Evolutionary conservation across 371 early-diverging fungal genomes (phyloP).

Genomic region (Apophysomyces variabilis): DNA sequence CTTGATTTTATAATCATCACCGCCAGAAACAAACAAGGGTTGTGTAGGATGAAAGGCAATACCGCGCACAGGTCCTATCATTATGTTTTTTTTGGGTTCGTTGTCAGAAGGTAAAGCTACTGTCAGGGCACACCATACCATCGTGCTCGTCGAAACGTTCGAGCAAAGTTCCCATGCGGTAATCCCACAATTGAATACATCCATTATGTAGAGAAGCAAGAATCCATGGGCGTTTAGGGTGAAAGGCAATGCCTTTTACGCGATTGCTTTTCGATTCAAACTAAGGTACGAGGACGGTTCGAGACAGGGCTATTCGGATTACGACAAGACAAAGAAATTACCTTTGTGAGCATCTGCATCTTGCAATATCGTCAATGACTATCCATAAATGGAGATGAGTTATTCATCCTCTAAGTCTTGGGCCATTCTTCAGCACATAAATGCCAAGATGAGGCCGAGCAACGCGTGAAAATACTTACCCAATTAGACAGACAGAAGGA

Average conservation of each 20-base stretch:
- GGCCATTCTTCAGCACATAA: not conserved
- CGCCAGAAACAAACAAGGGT: conserved; percentile 98
- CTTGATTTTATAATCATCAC: conserved; percentile 99
- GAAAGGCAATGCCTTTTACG: conserved; percentile 98
- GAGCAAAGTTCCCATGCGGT: conserved; percentile 96
- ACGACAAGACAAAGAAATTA: conserved; percentile 27
- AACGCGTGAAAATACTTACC: conserved; percentile 9
- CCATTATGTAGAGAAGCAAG: conserved; percentile 98
- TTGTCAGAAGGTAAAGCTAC: not conserved
- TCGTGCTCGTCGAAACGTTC: conserved; percentile 99
- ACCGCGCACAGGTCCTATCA: conserved; percentile 95
- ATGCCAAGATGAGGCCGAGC: not conserved
- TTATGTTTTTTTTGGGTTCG: not conserved
- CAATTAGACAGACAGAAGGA: not conserved
- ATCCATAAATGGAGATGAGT: not conserved
- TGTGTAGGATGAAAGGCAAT: conserved; percentile 98
- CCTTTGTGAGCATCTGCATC: conserved; percentile 90
- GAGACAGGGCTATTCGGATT: not conserved
- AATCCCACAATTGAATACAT: conserved; percentile 98
- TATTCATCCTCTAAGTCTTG: not conserved
- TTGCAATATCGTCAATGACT: conserved; percentile 28
- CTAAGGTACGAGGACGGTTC: conserved; percentile 44
- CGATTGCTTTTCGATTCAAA: conserved; percentile 98
- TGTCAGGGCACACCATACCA: conserved; percentile 61
- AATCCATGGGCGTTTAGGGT: conserved; percentile 98